phyloP scores from a whole-genome alignment of 306 rosid species.

The Comarum palustre region DNA sequence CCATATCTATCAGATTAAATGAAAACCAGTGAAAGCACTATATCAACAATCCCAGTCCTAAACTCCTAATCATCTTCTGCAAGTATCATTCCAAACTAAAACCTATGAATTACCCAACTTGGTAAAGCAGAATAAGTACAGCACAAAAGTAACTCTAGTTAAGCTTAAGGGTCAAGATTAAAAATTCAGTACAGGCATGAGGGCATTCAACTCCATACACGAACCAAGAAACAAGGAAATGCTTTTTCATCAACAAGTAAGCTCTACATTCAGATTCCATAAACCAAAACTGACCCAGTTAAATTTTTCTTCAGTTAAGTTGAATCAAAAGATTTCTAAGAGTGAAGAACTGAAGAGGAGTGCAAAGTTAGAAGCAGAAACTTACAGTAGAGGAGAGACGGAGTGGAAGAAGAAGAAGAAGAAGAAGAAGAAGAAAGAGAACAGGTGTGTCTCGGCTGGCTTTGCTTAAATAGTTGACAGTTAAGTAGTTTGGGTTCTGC shows the following conservation, averaged over 20 bases:
- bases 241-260: not conserved
- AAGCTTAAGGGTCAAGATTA: not conserved
- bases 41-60: not conserved
- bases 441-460: not conserved
- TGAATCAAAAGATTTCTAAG: not conserved
- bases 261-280: not conserved
- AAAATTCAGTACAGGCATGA: not conserved
- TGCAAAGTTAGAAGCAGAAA: not conserved
- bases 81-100: not conserved
- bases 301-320: not conserved
- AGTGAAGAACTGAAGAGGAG: not conserved
- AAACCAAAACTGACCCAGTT: not conserved
- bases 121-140: not conserved
- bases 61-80: not conserved
- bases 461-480: not conserved
- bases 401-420: not conserved
- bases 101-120: not conserved
- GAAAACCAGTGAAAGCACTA: not conserved
- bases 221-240: not conserved
- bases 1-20: not conserved
- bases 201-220: not conserved
- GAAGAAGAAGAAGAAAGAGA: too few relatives aligned
- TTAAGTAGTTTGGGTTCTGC: too few relatives aligned
- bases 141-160: not conserved
- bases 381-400: constrained; percentile 3